Percentiles rank a stretch among this genome's conserved stretches.
These are phyloP conservation scores for Blastocystis sp. DNA, from an alignment of 352 stramenopile genomes.

Conservation along the genomic window DNA sequence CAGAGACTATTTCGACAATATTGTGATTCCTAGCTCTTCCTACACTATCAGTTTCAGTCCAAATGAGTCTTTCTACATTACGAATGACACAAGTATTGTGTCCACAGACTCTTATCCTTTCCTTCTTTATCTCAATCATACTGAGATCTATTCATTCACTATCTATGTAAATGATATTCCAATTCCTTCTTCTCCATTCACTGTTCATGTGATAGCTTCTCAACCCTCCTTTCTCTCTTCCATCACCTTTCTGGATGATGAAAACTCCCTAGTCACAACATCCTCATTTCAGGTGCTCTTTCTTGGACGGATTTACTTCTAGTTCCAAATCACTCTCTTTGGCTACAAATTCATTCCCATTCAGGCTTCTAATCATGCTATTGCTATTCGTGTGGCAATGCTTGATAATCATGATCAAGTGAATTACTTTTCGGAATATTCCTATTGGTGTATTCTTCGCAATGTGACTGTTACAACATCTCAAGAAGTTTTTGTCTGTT, in stretches of 20 bases:
- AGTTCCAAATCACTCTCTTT: constrained; percentile 11
- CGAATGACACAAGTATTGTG: background rate
- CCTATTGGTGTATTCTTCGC: background rate
- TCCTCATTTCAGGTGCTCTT: background rate
- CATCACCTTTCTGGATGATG: background rate
- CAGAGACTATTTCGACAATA: background rate
- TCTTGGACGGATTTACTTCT: background rate
- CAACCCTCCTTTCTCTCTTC: background rate
- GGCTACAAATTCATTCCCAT: background rate
- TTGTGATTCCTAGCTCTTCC: background rate
- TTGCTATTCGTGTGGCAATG: background rate
- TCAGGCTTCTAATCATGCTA: background rate
- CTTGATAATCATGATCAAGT: background rate
- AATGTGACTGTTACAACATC: background rate
- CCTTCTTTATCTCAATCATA: constrained; percentile 11
- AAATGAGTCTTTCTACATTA: background rate
- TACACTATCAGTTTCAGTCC: background rate
- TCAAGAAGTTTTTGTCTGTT: background rate
- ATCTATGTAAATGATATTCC: background rate
- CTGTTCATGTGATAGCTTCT: background rate
- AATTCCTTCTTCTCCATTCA: background rate
- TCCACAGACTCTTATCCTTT: background rate
- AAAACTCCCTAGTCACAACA: background rate
- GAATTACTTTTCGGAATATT: background rate
- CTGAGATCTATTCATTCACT: background rate